Base-by-base conservation (phyloP, 148 eudicot genomes). In the Rhododendron griersonianum region DNA sequence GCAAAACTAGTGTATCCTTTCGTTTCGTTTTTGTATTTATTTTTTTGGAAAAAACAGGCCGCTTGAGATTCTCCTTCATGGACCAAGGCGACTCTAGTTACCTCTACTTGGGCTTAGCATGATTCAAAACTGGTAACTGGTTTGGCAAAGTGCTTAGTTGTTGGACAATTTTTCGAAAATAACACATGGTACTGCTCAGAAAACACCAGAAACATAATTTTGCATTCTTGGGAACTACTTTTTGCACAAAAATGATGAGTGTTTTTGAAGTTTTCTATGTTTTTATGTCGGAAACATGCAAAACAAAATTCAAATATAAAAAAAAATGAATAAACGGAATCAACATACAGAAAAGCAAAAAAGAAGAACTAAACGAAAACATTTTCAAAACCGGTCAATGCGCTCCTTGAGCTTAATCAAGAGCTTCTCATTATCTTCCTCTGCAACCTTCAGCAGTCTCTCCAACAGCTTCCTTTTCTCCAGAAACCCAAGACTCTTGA, bases 341-440 rank as follows among this genome's bases (percentile, higher is more conserved):
- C 71, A n/a, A n/a, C 73, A 65, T 3, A 65, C 33, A 1, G 73
- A 65, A 25, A 25, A 8, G 33, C 25, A 23, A 25, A 25, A 65
- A 9, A 10, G 15, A n/a, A 25, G 30, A 1, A 59, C 23, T 6
- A 6, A 6, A 59, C n/a, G 1, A 65, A n/a, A n/a, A 65, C 33
- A 65, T 65, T n/a, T 65, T 14, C 30, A 65, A n/a, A n/a, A 73
- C 77, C 77, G 37, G 21, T 73, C 77, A 73, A 73, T 73, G 18
- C 77, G 77, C 41, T 73, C 35, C 77, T 33, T 73, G 77, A 73
- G 77, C 77, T 33, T 73, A 2, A 73, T 13, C 77, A 73, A 73
- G 77, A 73, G 15, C 77, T 73, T 73, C 77, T 73, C 77, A 35
- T 73, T 73, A 35, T 73, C 77, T 33, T 73, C 77, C 18, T 73